Evolutionary conservation across 108 stramenopile species (phyloP).

Genomic region (Craspedostauros australis): DNA sequence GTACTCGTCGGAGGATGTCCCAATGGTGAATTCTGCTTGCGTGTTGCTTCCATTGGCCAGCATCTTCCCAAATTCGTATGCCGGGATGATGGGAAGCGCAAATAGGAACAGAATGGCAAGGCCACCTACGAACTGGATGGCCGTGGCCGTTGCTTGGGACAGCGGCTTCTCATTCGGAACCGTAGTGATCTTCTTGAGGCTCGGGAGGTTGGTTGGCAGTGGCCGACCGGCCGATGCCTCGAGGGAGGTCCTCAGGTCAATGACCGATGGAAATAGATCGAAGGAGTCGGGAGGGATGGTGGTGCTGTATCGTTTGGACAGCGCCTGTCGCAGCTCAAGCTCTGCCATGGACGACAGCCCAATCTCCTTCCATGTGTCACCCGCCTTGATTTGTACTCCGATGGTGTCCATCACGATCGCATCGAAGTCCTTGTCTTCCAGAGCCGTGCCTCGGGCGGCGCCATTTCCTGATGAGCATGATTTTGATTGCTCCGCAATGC

Average conservation of each 20-base stretch:
- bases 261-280: not conserved
- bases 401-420: not conserved
- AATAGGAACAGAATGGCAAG: not conserved
- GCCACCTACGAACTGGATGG: not conserved
- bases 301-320: not conserved
- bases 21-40: too few species aligned
- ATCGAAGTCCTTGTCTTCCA: constrained; percentile 4
- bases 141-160: not conserved
- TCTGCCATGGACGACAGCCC: constrained; percentile 5
- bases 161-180: not conserved
- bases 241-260: not conserved
- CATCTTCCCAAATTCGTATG: not conserved
- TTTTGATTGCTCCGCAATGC: too few species aligned
- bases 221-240: not conserved
- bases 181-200: too few species aligned
- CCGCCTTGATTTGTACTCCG: not conserved
- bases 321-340: not conserved
- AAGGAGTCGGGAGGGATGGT: not conserved
- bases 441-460: too few species aligned
- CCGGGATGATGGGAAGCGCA: not conserved
- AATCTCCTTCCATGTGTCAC: constrained; percentile 2
- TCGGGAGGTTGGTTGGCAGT: not conserved
- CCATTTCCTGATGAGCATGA: too few species aligned
- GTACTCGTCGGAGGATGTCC: not conserved
- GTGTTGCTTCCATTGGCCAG: not conserved